Evolutionary conservation across 305 asterid species (phyloP), one percentile per base, ranked within the genome.

Genomic region (Solanum hybrid): DNA sequence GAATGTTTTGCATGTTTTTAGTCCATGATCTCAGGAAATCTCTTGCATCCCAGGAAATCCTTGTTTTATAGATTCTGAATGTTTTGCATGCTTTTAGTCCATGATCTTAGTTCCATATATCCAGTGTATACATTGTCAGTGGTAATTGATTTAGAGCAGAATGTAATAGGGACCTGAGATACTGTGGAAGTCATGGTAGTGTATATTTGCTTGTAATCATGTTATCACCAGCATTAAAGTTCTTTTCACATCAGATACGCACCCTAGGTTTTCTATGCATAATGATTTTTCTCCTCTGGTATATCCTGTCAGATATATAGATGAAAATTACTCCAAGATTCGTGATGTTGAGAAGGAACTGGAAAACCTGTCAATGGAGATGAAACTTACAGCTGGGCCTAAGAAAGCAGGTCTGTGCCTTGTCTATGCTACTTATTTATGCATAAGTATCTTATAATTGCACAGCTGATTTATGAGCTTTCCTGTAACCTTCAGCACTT

Each of bases 291-390:
- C 86, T 17, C 89, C 77, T 73, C 72, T 19, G 78, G 64, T 88
- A 66, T 88, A 36, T 91, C 91, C 86, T 82, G 79, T 89, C 93
- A 97, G 99, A 95, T 97, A 96, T 93, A 97, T 97, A 89, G 98
- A 93, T 34, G 99, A 96, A 90, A 97, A 96, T 89, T 96, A 96
- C 90, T 90, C 98, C 89, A 96, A 95, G 95, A 97, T 97, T 91
- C 98, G 98, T 79, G 99, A 97, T 94, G 99, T 97, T 90, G 99
- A 97, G 89, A 94, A 99, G 45, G 99, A 97, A 95, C 90, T 96
- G 88, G 91, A 93, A 37, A 95, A 93, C 91, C 98, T 96, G 89
- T 89, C 91, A 9, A 95, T 97, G 98, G 98, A 95, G 95, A 95
- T 96, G 98, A 97, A 96, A 94, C 99, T 97, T 86, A 95, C 98